Evolutionary conservation across 331 rosid species (phyloP).

Genomic region (Malus hybrid): DNA sequence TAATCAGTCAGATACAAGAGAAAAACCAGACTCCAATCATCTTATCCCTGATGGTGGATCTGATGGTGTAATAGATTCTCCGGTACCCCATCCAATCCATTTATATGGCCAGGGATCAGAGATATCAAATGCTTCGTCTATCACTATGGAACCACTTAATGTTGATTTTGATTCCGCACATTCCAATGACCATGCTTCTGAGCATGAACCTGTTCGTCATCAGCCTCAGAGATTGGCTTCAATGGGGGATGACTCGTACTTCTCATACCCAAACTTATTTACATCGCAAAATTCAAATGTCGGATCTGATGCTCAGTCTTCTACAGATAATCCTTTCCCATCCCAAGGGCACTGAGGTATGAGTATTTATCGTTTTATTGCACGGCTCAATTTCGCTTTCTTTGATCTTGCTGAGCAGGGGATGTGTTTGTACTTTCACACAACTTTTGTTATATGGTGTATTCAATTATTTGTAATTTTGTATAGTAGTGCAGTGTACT

Average conservation of each 20-base stretch:
- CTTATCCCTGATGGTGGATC: slow-evolving; percentile 20
- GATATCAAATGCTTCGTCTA: slow-evolving; percentile 30
- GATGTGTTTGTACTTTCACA: slow-evolving; percentile 6
- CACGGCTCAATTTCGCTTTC: neutral
- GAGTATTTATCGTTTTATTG: neutral
- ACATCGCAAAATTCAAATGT: slow-evolving; percentile 48
- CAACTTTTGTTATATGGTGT: neutral
- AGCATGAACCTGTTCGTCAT: slow-evolving; percentile 31
- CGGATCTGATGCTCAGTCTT: slow-evolving; percentile 41
- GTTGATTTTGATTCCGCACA: slow-evolving; percentile 38
- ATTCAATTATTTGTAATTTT: neutral
- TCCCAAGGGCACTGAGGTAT: slow-evolving; percentile 28
- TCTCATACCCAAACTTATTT: slow-evolving; percentile 77
- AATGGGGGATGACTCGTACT: slow-evolving; percentile 73
- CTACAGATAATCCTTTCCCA: slow-evolving; percentile 32
- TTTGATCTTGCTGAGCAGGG: slow-evolving; percentile 19
- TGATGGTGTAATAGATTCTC: slow-evolving; percentile 3
- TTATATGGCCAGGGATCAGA: slow-evolving; percentile 24
- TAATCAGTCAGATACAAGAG: slow-evolving; percentile 22
- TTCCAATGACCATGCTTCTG: slow-evolving; percentile 25
- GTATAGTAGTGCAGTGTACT: neutral
- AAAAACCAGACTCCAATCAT: slow-evolving; percentile 20
- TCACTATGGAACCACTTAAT: slow-evolving; percentile 26
- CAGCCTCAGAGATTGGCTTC: slow-evolving; percentile 71
- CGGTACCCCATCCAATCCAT: slow-evolving; percentile 24